Evolutionary conservation across 306 rosid species (phyloP), one percentile per base, ranked within the genome.

Genomic region (Dryas alaskensis): DNA sequence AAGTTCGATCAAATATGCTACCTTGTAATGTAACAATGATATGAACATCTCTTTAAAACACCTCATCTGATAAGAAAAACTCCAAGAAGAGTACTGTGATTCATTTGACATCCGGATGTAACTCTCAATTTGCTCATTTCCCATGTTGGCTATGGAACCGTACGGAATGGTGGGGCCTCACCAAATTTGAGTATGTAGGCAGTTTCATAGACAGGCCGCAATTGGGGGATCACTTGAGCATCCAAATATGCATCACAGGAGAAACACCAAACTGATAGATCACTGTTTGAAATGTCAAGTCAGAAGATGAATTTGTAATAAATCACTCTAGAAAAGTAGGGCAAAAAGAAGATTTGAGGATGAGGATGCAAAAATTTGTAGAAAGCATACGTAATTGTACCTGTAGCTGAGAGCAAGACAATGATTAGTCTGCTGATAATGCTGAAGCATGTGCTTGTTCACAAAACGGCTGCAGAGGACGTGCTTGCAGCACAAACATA

Each of bases 221-320:
- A 78, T 69, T 84, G 88, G 27, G 44, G 80, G 73, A 94, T 89
- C 77, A 83, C 71, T 72, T 87, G 90, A 49, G 94, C 91, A 78
- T 93, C 96, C 74, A 93, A 88, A 69, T 93, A 91, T 9, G 96
- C 96, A 22, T 88, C 91, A 25, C 96, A 91, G 45, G 88, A 85
- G 89, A 89, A 93, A 60, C 98, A 93, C 97, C 96, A 93, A 12
- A 89, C 90, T 0, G 98, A 93, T 60, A 89, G 84, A 86, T 89
- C 97, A 75, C 93, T 88, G 81, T 55, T 65, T 54, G 69, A 59
- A 74, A 71, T 79, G 52, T 14, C 16, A 17, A 60, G 40, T 11
- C 42, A 45, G 22, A 43, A 46, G 37, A 22, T 0, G 10, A 65
- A 45, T 10, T 10, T 19, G 47, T 25, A 62, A 65, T 5, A 19